These are phyloP conservation scores for Suaeda aralocaspica DNA, from an alignment of 148 eudicot genomes.

Conservation along the genomic window DNA sequence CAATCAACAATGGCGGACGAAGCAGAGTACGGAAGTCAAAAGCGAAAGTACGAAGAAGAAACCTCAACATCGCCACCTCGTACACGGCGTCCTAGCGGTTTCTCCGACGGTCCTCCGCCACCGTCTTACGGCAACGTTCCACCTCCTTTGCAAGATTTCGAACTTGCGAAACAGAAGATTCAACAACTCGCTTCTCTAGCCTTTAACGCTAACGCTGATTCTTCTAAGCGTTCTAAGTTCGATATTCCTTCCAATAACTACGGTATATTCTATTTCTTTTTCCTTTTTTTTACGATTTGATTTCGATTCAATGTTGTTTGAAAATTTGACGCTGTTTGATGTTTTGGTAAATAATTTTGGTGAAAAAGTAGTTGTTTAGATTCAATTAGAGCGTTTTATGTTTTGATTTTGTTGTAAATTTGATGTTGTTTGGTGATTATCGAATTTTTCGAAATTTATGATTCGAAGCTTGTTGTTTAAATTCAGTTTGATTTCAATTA, in stretches of 20 bases:
- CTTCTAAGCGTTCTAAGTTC: constrained; percentile 71
- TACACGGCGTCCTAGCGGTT: constrained; percentile 65
- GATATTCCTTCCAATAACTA: constrained; percentile 55
- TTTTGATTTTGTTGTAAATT: too few species aligned
- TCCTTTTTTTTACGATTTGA: not conserved
- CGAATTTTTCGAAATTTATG: too few species aligned
- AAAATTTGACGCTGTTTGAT: too few species aligned
- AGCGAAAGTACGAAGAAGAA: constrained; percentile 76
- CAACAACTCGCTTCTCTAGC: constrained; percentile 84
- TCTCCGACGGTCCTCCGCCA: constrained; percentile 47
- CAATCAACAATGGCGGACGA: constrained; percentile 97
- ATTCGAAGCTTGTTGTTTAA: too few species aligned
- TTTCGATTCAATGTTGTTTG: not conserved
- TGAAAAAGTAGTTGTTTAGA: too few species aligned
- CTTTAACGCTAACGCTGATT: constrained; percentile 46
- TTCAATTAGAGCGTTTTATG: too few species aligned
- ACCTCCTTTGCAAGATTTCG: constrained; percentile 47
- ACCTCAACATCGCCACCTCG: constrained; percentile 28
- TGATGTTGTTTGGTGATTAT: not conserved
- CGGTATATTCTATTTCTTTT: constrained; percentile 8
- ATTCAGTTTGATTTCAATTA: too few species aligned
- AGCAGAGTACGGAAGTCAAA: constrained; percentile 47
- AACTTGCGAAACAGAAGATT: constrained; percentile 59
- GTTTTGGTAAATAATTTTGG: too few species aligned
- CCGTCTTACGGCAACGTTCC: constrained; percentile 57